Percentiles rank a stretch among this genome's conserved stretches.
Conservation (phyloP, 352 stramenopile genomes). For the Vaucheria bursata region DNA sequence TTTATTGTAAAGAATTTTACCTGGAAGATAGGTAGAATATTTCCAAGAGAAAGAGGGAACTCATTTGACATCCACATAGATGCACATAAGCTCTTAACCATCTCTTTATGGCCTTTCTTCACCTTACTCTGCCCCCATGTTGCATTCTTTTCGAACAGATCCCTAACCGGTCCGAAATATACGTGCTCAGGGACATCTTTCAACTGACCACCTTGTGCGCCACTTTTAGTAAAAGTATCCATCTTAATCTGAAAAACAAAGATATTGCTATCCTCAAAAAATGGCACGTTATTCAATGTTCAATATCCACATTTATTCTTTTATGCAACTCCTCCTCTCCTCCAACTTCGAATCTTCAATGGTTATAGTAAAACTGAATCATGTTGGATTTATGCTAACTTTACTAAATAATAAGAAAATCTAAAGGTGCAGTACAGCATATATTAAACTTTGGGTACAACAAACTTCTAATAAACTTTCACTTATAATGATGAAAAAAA, state of each 20-base stretch:
- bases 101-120: not conserved
- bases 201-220: not conserved
- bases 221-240: not conserved
- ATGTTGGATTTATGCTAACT: not conserved
- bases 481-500: not conserved
- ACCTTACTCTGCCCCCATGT: not conserved
- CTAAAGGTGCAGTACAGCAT: not conserved
- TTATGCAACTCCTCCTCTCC: not conserved
- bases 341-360: not conserved
- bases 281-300: too few species aligned
- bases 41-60: slow-evolving; percentile 32
- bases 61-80: slow-evolving; percentile 40
- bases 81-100: not conserved
- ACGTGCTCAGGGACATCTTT: not conserved
- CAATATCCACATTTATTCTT: too few species aligned
- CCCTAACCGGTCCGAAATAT: not conserved
- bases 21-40: slow-evolving; percentile 35
- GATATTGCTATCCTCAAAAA: too few species aligned
- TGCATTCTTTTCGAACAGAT: not conserved
- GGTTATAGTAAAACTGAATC: not conserved
- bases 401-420: too few species aligned
- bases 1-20: not conserved
- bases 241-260: slow-evolving; percentile 10
- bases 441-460: not conserved
- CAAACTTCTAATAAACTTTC: too few species aligned